A percentile compares a stretch with the other conserved stretches of the same genome.
Evolutionary conservation across 305 asterid genomes (phyloP).

Genomic region (Fraxinus sp.): DNA sequence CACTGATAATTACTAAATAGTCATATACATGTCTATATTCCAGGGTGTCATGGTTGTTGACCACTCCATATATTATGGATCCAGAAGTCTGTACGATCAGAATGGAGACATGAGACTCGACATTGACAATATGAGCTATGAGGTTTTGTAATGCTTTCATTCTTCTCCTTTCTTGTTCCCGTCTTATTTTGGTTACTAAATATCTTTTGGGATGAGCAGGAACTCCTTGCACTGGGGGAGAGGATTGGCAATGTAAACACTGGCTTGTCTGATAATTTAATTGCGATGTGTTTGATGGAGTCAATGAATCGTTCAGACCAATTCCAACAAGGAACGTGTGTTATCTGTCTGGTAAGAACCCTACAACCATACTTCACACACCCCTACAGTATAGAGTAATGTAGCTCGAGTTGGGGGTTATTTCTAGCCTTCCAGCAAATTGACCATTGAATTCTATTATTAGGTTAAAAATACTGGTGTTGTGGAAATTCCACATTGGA

Average conservation of each 20-base stretch:
- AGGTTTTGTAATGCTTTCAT: constrained; percentile 40
- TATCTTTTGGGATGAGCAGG: constrained; percentile 42
- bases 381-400: not conserved
- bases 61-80: constrained; percentile 48
- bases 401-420: not conserved
- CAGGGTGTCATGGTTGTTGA: constrained; percentile 56
- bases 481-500: not conserved
- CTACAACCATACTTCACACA: not conserved
- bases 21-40: constrained; percentile 15
- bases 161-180: not conserved
- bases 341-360: constrained; percentile 68
- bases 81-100: constrained; percentile 59
- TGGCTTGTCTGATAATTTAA: constrained; percentile 64
- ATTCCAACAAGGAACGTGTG: constrained; percentile 53
- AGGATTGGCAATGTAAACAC: constrained; percentile 83
- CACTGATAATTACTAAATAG: not conserved
- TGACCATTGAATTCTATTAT: not conserved
- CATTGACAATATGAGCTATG: constrained; percentile 79
- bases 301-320: constrained; percentile 54
- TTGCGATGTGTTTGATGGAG: constrained; percentile 54
- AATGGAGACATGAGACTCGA: constrained; percentile 85
- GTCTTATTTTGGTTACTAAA: not conserved
- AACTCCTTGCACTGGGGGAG: constrained; percentile 82
- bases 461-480: not conserved
- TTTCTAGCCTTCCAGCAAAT: not conserved